These are phyloP conservation scores for Myrica gale DNA, from an alignment of 306 rosid species.

Conservation along the genomic window DNA sequence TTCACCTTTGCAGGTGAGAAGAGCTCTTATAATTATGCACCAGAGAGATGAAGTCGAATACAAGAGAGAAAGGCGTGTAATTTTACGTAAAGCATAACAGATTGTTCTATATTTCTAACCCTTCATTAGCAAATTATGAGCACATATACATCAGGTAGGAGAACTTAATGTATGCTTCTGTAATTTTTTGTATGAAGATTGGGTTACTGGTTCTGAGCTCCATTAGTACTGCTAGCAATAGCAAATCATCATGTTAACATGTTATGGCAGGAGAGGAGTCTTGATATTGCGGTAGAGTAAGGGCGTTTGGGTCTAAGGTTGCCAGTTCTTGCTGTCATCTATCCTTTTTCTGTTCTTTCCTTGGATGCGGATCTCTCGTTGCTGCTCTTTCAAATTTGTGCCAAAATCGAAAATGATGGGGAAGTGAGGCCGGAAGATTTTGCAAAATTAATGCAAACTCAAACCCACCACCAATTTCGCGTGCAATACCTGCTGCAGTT, in stretches of 20 bases:
- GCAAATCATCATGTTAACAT: not conserved
- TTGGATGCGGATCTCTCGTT: too few species aligned
- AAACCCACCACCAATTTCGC: too few species aligned
- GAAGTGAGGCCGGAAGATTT: too few species aligned
- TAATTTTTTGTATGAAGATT: constrained; percentile 3
- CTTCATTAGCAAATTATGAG: constrained; percentile 7
- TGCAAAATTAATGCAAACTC: too few species aligned
- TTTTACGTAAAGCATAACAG: constrained; percentile 65
- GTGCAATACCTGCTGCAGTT: too few species aligned
- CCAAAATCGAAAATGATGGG: too few species aligned
- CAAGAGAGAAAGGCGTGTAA: constrained; percentile 82
- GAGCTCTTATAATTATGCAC: constrained; percentile 96
- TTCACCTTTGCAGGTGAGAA: constrained; percentile 70
- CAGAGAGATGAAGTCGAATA: constrained; percentile 99
- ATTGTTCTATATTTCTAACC: constrained; percentile 6
- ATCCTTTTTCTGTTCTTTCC: too few species aligned
- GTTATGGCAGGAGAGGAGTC: too few species aligned
- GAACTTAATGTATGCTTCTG: constrained; percentile 1
- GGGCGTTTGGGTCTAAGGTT: too few species aligned
- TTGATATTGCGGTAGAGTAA: too few species aligned
- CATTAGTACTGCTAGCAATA: not conserved
- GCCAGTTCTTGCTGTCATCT: too few species aligned
- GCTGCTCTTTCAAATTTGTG: too few species aligned
- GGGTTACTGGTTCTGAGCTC: not conserved
- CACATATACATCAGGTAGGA: not conserved